phyloP scores from a whole-genome alignment of 805 yeast genomes.

The Yamadazyma tumulicola region DNA sequence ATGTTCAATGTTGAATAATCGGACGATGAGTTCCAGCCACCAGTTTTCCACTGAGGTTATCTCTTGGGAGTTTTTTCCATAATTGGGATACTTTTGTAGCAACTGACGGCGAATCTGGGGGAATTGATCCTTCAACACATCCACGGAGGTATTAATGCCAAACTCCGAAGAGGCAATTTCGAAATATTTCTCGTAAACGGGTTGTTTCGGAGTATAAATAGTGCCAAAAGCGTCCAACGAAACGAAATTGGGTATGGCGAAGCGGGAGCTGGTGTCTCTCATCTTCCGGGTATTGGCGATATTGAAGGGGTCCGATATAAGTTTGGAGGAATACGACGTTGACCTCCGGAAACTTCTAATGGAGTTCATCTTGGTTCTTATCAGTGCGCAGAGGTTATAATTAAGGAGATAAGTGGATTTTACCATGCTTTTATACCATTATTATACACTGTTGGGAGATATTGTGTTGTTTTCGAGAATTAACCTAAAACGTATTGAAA shows the following conservation, averaged over 20 bases:
- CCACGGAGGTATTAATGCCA: constrained; percentile 34
- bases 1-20: constrained; percentile 37
- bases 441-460: too few species aligned
- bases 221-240: constrained; percentile 73
- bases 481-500: background rate
- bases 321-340: constrained; percentile 2
- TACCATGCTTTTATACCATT: too few species aligned
- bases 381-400: too few species aligned
- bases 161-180: constrained; percentile 40
- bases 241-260: constrained; percentile 45
- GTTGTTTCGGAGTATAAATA: constrained; percentile 52
- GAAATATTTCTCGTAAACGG: constrained; percentile 54
- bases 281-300: constrained; percentile 20
- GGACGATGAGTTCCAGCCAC: constrained; percentile 55
- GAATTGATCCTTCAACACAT: constrained; percentile 22
- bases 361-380: too few species aligned
- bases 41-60: constrained; percentile 37
- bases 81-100: constrained; percentile 50
- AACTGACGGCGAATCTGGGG: constrained; percentile 33
- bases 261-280: constrained; percentile 21
- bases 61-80: constrained; percentile 44
- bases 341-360: background rate
- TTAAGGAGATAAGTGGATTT: too few species aligned
- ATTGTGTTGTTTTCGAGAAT: too few species aligned
- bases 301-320: constrained; percentile 23